A percentile compares a stretch with the other conserved stretches of the same genome.
phyloP scores from a whole-genome alignment of 345 rosid genomes.

The Pistacia atlantica region DNA sequence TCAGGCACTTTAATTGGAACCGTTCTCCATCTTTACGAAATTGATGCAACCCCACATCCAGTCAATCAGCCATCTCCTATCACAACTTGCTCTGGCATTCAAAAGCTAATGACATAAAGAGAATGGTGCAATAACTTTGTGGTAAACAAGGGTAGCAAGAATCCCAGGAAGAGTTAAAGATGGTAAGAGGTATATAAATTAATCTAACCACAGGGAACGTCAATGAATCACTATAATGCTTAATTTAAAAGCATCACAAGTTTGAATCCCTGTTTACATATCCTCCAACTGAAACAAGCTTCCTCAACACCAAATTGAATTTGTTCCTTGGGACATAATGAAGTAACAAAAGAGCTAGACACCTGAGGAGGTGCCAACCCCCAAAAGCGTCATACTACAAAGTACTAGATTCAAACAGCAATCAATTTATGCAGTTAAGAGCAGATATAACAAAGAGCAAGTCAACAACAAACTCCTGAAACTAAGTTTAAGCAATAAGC shows the following conservation, averaged over 20 bases:
- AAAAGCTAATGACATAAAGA: constrained; percentile 6
- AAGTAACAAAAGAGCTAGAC: not conserved
- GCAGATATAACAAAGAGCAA: not conserved
- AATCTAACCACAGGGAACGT: not conserved
- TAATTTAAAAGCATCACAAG: not conserved
- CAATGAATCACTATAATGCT: not conserved
- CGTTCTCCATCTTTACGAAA: not conserved
- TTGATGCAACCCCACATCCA: not conserved
- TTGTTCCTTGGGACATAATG: not conserved
- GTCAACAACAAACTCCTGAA: not conserved
- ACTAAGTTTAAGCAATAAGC: too few species aligned
- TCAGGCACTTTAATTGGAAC: not conserved
- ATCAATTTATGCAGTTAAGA: not conserved
- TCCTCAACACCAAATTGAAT: not conserved
- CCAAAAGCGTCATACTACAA: not conserved
- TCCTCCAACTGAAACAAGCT: not conserved
- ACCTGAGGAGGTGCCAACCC: not conserved
- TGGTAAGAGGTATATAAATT: not conserved
- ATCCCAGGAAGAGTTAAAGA: not conserved
- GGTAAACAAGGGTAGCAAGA: not conserved
- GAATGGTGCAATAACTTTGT: not conserved
- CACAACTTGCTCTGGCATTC: not conserved
- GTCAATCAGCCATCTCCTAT: constrained; percentile 7
- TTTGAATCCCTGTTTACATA: not conserved
- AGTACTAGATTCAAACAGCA: not conserved